These are phyloP conservation scores for Typha latifolia DNA, from an alignment of 176 grass and related monocot genomes.

Conservation along the genomic window DNA sequence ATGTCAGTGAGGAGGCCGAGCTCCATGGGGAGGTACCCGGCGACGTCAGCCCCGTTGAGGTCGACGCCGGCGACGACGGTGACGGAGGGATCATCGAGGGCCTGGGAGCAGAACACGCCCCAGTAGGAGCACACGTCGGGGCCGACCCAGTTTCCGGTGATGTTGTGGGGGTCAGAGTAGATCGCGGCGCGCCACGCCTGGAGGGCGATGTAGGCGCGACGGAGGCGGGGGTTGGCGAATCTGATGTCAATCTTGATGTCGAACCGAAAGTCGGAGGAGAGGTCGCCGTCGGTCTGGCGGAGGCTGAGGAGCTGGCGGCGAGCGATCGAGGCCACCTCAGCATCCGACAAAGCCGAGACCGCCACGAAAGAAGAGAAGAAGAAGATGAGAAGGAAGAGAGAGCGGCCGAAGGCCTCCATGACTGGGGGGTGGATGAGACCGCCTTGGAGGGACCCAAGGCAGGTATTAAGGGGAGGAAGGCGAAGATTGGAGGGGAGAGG, in stretches of 20 bases:
- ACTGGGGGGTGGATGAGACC: not conserved
- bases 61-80: conserved; percentile 30
- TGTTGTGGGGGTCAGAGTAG: conserved; percentile 39
- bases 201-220: conserved; percentile 33
- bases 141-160: conserved; percentile 36
- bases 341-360: conserved; percentile 11
- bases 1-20: conserved; percentile 31
- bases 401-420: not conserved
- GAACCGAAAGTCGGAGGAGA: conserved; percentile 23
- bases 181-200: conserved; percentile 33
- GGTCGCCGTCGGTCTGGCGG: conserved; percentile 7
- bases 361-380: conserved; percentile 16
- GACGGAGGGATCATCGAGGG: conserved; percentile 17
- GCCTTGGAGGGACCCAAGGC: not conserved
- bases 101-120: conserved; percentile 29
- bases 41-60: conserved; percentile 33
- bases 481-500: not conserved
- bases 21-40: conserved; percentile 28
- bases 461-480: not conserved
- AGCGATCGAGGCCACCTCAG: conserved; percentile 14
- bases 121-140: conserved; percentile 26
- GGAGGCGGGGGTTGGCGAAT: conserved; percentile 24
- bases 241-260: conserved; percentile 22
- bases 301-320: conserved; percentile 28
- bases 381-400: not conserved